A percentile compares a stretch with the other conserved stretches of the same genome.
Conservation (phyloP, 768 basidiomycete genomes). For the Naganishia randhawae region DNA sequence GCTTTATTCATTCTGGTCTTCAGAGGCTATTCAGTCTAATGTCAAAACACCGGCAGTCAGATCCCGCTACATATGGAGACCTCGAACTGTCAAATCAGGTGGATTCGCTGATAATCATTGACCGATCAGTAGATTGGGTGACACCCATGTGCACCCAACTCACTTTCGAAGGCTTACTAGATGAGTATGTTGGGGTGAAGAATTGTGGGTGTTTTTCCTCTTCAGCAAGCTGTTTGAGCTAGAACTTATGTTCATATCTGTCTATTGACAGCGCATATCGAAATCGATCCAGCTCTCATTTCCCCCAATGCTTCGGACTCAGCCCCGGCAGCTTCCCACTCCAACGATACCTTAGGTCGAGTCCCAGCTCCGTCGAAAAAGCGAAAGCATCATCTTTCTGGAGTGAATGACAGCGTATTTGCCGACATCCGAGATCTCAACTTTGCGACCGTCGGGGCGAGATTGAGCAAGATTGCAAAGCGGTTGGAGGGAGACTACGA, state of each 20-base stretch:
- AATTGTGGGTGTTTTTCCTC: conserved; percentile 62
- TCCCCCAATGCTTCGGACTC: conserved; percentile 19
- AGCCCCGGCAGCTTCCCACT: conserved; percentile 21
- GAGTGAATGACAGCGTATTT: conserved; percentile 72
- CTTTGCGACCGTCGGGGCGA: conserved; percentile 80
- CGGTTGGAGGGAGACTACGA: conserved; percentile 90
- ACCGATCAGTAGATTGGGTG: conserved; percentile 88
- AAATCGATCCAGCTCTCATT: conserved; percentile 51
- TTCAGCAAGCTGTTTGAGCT: background rate
- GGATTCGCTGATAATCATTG: conserved; percentile 82
- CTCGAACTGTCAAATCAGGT: conserved; percentile 53
- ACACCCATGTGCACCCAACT: conserved; percentile 92
- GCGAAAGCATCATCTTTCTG: conserved; percentile 77
- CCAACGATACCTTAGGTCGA: background rate
- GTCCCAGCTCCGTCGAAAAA: conserved; percentile 58
- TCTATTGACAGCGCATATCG: conserved; percentile 50
- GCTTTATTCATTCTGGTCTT: background rate
- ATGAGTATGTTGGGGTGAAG: conserved; percentile 83
- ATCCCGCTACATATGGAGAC: conserved; percentile 36
- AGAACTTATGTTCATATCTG: background rate
- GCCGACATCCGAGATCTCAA: conserved; percentile 82
- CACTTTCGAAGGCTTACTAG: conserved; percentile 92
- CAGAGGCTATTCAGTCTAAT: conserved; percentile 62
- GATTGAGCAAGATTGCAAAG: conserved; percentile 73
- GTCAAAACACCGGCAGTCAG: conserved; percentile 54